Conservation (phyloP, 345 rosid species). For the Lenwebbia sp. region DNA sequence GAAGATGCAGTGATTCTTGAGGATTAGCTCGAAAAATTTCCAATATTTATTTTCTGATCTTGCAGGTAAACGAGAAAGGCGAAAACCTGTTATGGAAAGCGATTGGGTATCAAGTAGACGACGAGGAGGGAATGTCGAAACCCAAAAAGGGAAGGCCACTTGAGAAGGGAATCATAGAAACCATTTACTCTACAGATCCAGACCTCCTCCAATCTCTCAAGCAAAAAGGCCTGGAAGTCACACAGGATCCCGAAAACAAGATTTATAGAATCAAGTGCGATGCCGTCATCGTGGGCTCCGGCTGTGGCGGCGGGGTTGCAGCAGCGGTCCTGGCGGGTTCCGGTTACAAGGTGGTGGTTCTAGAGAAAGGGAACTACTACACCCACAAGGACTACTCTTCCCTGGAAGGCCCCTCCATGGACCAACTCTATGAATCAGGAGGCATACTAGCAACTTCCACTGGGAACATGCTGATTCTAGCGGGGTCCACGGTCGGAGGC, state of each 20-base stretch:
- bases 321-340: slow-evolving; percentile 68
- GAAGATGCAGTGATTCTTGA: neutral
- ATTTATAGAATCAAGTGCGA: slow-evolving; percentile 58
- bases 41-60: neutral
- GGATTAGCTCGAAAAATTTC: neutral
- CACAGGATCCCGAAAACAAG: slow-evolving; percentile 9
- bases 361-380: slow-evolving; percentile 82
- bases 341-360: slow-evolving; percentile 60
- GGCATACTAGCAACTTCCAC: slow-evolving; percentile 39
- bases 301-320: slow-evolving; percentile 93
- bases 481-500: slow-evolving; percentile 84
- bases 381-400: slow-evolving; percentile 39
- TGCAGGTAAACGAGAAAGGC: slow-evolving; percentile 51
- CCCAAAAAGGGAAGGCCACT: slow-evolving; percentile 45
- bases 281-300: slow-evolving; percentile 69
- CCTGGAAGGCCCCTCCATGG: slow-evolving; percentile 50
- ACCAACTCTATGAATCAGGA: slow-evolving; percentile 53
- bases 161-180: slow-evolving; percentile 61
- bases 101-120: slow-evolving; percentile 33
- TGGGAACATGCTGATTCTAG: slow-evolving; percentile 29
- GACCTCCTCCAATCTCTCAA: slow-evolving; percentile 34
- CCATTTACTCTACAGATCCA: slow-evolving; percentile 22
- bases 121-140: slow-evolving; percentile 2
- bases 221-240: slow-evolving; percentile 46
- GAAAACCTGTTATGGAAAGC: slow-evolving; percentile 75